Evolutionary conservation across 768 basidiomycete species (phyloP), one percentile per base, ranked within the genome.

Genomic region (Lyophyllum semitale): DNA sequence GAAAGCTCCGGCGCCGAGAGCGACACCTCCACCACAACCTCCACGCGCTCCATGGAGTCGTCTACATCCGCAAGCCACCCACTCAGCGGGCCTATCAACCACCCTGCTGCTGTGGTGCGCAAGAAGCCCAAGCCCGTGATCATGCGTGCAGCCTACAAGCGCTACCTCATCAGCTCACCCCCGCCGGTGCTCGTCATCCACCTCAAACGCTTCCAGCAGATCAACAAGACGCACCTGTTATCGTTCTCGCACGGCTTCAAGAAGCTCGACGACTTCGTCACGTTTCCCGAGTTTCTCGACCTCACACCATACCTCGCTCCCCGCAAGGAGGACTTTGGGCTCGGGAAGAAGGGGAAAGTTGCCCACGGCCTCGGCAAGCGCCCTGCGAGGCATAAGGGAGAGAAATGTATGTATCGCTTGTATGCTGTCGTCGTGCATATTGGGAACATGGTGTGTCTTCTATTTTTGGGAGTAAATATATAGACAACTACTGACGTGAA

Each of bases 121-220:
- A 64, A 54, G 35, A 60, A 13, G 57, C 60, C 70, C 8, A 79
- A 84, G 55, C 91, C 90, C 30, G 86, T 85, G 47, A 78, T 96
- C 44, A 80, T 90, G 72, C 84, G 92, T 1, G 80, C 91, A 1
- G 93, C 93, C 4, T 94, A 93, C 75, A 98, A 98, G 71, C 90
- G 95, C 12, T 98, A 97, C 71, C 85, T 98, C 55, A 91, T 98
- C 68, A 84, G 87, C 15, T 80, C 78, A 0, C 87, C 90, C 1
- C 95, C 95, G 0, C 92, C 94, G 0, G 81, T 97, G 29, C 83
- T 98, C 53, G 91, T 95, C 48, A 83, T 98, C 55, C 95, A 98
- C 63, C 81, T 97, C 47, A 98, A 98, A 74, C 83, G 95, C 43
- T 98, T 98, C 73, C 93, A 96, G 71, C 94, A 96, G 66, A 79